Conservation (phyloP, 2,329 filamentous ascomycete species). For the Cytospora piceicola region DNA sequence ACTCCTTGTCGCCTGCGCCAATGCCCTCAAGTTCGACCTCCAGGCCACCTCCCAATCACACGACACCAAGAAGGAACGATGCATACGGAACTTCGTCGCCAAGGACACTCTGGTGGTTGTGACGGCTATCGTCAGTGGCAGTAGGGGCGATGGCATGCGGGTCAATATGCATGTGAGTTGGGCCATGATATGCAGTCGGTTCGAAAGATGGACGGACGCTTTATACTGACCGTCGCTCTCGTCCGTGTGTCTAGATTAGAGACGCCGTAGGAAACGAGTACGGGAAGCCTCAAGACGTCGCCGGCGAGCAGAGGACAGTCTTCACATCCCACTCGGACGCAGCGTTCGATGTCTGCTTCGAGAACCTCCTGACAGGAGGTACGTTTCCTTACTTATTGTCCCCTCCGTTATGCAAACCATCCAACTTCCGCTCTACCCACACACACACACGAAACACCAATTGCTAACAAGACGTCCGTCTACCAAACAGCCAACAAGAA, state of each 20-base stretch:
- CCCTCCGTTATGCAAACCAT: background rate
- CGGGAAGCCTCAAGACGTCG: slow-evolving; percentile 85
- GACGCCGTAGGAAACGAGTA: slow-evolving; percentile 97
- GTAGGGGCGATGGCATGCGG: slow-evolving; percentile 86
- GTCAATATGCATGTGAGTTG: slow-evolving; percentile 87
- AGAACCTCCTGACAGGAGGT: slow-evolving; percentile 77
- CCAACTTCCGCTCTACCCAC: background rate
- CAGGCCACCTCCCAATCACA: slow-evolving; percentile 62
- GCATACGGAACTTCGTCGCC: slow-evolving; percentile 93
- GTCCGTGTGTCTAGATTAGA: slow-evolving; percentile 68
- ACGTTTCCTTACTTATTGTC: slow-evolving; percentile 43
- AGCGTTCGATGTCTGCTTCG: slow-evolving; percentile 95
- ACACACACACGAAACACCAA: slow-evolving; percentile 3
- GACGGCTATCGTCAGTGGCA: slow-evolving; percentile 84
- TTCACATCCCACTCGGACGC: slow-evolving; percentile 93
- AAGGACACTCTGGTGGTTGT: slow-evolving; percentile 94
- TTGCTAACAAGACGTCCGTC: slow-evolving; percentile 6
- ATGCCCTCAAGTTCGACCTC: slow-evolving; percentile 93
- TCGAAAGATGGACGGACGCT: background rate
- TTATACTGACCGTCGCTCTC: slow-evolving; percentile 4
- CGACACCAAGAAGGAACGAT: slow-evolving; percentile 76
- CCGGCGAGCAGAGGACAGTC: slow-evolving; percentile 87
- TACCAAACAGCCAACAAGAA: slow-evolving; percentile 34
- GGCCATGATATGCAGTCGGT: background rate
- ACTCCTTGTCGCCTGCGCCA: slow-evolving; percentile 56